Evolutionary conservation across 495 filamentous ascomycete species (phyloP).

Genomic region (Tuber borchii): DNA sequence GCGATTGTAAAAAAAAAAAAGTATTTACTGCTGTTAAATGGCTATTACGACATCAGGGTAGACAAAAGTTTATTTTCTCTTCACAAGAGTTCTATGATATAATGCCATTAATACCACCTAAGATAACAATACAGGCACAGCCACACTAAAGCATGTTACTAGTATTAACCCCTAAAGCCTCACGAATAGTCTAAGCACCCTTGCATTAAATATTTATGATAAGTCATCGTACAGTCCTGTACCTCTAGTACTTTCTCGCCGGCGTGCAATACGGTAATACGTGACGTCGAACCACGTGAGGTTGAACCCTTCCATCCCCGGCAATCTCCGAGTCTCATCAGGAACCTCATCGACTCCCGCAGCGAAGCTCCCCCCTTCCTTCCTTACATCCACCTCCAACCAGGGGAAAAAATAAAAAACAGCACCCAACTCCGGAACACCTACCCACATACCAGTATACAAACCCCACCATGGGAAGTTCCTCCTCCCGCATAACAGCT

Average conservation of each 20-base stretch:
- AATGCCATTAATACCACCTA: background rate
- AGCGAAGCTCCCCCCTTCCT: background rate
- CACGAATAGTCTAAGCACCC: too few relatives aligned
- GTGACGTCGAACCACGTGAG: background rate
- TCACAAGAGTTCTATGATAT: background rate
- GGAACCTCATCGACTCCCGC: background rate
- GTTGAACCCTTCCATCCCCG: background rate
- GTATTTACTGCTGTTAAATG: background rate
- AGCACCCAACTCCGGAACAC: background rate
- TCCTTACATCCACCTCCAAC: conserved; percentile 6
- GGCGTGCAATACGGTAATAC: background rate
- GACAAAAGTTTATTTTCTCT: background rate
- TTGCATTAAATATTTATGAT: background rate
- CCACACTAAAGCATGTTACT: background rate
- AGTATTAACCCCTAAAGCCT: background rate
- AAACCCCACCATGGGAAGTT: conserved; percentile 28
- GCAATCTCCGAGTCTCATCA: background rate
- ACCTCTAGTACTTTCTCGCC: background rate
- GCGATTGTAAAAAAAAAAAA: conserved; percentile 42
- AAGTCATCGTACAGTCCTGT: background rate
- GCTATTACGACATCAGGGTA: background rate
- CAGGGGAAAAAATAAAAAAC: background rate
- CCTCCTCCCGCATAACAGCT: conserved; percentile 31
- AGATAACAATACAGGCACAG: background rate
- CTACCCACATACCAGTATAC: background rate